These are phyloP conservation scores for Achaetomiella virescens DNA, from an alignment of 495 filamentous ascomycete genomes.

Conservation along the genomic window DNA sequence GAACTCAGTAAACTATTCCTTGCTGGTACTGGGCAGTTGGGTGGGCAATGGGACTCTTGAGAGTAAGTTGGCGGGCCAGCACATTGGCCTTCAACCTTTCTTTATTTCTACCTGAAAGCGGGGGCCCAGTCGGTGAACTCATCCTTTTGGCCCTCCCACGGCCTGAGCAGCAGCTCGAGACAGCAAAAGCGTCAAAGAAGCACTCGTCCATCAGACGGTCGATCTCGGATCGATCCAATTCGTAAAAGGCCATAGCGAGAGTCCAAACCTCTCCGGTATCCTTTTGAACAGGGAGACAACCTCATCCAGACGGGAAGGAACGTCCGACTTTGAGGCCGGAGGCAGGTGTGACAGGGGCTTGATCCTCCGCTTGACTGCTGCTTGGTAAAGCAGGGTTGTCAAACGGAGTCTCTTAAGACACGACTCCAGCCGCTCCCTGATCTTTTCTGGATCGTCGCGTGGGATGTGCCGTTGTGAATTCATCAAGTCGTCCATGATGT, in stretches of 20 bases:
- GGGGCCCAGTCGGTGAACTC: constrained; percentile 45
- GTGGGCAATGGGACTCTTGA: no score
- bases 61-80: no score
- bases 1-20: no score
- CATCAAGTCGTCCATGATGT: constrained; percentile 52
- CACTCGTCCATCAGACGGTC: constrained; percentile 43
- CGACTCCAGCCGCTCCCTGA: constrained; percentile 51
- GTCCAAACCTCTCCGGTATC: constrained; percentile 37
- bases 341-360: constrained; percentile 44
- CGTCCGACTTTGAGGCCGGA: constrained; percentile 16
- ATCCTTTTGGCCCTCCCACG: constrained; percentile 41
- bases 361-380: constrained; percentile 54
- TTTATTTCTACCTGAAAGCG: constrained; percentile 46
- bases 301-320: constrained; percentile 40
- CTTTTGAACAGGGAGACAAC: constrained; percentile 34
- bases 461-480: constrained; percentile 48
- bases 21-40: no score
- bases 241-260: constrained; percentile 42
- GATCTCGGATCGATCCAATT: constrained; percentile 42
- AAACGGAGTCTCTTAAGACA: constrained; percentile 52
- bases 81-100: constrained; percentile 20
- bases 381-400: constrained; percentile 52
- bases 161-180: constrained; percentile 36
- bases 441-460: constrained; percentile 46
- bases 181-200: constrained; percentile 44